These are phyloP conservation scores for Cunninghamia lanceolata DNA, from an alignment of 75 land plant genomes.

Conservation along the genomic window DNA sequence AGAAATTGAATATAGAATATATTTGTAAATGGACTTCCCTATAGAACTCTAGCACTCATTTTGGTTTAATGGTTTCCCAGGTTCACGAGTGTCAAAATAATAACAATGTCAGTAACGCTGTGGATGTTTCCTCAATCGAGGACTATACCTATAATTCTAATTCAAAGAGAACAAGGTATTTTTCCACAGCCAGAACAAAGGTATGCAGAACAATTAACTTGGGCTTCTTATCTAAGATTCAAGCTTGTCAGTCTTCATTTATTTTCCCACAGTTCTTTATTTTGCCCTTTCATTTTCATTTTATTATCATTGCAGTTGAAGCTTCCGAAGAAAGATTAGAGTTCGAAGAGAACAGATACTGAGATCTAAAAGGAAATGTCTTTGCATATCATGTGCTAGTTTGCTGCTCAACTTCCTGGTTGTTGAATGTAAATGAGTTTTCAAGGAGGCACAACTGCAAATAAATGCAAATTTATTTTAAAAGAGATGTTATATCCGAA, in stretches of 20 bases:
- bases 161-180: slow-evolving; percentile 16
- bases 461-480: background rate
- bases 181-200: slow-evolving; percentile 48
- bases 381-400: background rate
- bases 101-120: background rate
- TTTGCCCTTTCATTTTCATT: background rate
- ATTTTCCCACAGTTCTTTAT: background rate
- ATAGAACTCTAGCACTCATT: background rate
- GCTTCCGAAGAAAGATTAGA: slow-evolving; percentile 26
- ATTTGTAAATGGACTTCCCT: background rate
- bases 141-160: slow-evolving; percentile 25
- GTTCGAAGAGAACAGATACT: background rate
- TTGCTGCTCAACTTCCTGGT: background rate
- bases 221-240: background rate
- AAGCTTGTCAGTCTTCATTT: background rate
- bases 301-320: slow-evolving; percentile 20
- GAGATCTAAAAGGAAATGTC: background rate
- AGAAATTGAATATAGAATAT: background rate
- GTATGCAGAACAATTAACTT: slow-evolving; percentile 11
- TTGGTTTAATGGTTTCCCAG: background rate
- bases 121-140: slow-evolving; percentile 16
- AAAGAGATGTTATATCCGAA: background rate
- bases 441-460: background rate
- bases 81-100: background rate
- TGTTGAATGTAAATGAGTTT: background rate